A percentile compares a stretch with the other conserved stretches of the same genome.
These are phyloP conservation scores for Xylaria digitata DNA, from an alignment of 2,329 filamentous ascomycete species.

Conservation along the genomic window DNA sequence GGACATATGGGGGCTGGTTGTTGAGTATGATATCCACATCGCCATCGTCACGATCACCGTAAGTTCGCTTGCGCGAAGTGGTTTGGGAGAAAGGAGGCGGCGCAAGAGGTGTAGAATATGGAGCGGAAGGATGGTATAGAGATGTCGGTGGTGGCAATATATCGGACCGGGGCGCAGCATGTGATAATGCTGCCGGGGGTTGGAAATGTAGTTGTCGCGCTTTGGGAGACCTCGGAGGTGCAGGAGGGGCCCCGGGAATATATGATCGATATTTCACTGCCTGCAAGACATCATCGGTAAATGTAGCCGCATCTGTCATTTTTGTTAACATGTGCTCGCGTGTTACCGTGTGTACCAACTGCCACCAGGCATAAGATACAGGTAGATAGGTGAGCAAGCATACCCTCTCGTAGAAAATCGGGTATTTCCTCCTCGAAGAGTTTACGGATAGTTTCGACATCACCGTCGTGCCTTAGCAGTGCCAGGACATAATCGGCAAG, in stretches of 20 bases:
- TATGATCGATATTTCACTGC: constrained; percentile 72
- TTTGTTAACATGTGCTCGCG: constrained; percentile 19
- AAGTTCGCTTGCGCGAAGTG: constrained; percentile 64
- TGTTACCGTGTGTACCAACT: constrained; percentile 4
- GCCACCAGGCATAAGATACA: neutral
- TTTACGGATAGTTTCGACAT: constrained; percentile 70
- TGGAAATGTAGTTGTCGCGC: constrained; percentile 28
- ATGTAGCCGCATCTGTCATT: constrained; percentile 64
- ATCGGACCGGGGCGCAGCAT: constrained; percentile 37
- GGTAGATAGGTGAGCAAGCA: constrained; percentile 22
- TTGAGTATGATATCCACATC: constrained; percentile 52
- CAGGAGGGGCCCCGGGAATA: constrained; percentile 63
- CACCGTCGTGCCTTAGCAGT: constrained; percentile 76
- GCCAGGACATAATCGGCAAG: constrained; percentile 88
- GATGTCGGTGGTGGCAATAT: constrained; percentile 29
- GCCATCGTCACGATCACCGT: constrained; percentile 63
- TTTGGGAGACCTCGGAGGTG: constrained; percentile 49
- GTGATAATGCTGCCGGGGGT: constrained; percentile 29
- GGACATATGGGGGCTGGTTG: constrained; percentile 42
- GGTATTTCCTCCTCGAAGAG: constrained; percentile 78
- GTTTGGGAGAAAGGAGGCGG: constrained; percentile 37
- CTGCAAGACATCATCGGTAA: constrained; percentile 77
- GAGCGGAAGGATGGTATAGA: constrained; percentile 33
- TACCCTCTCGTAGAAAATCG: constrained; percentile 79
- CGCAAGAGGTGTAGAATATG: constrained; percentile 31